Percentiles rank a stretch among this genome's conserved stretches.
These are phyloP conservation scores for Rhizopogon rudus DNA, from an alignment of 768 basidiomycete species.

Conservation along the genomic window DNA sequence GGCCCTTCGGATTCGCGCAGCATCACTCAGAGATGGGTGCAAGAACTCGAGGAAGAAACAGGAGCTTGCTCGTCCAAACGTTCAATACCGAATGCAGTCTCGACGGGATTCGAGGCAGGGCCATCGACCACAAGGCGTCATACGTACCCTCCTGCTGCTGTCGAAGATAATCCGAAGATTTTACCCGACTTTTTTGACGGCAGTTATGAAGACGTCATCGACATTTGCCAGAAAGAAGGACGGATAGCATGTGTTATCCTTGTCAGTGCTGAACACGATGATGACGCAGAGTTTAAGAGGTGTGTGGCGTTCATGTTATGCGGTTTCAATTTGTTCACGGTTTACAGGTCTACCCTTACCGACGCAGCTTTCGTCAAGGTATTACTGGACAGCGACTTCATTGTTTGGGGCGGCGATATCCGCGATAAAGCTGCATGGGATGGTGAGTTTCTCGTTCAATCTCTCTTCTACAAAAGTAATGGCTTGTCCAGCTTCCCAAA, in stretches of 20 bases:
- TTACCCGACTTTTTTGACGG: slow-evolving; percentile 81
- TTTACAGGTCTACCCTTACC: slow-evolving; percentile 65
- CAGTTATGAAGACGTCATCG: slow-evolving; percentile 76
- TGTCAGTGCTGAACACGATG: slow-evolving; percentile 88
- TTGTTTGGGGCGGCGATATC: slow-evolving; percentile 93
- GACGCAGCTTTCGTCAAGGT: slow-evolving; percentile 64
- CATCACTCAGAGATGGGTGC: slow-evolving; percentile 72
- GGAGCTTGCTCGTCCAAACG: slow-evolving; percentile 62
- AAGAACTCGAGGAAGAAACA: slow-evolving; percentile 80
- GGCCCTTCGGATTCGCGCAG: slow-evolving; percentile 37
- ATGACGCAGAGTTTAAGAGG: slow-evolving; percentile 84
- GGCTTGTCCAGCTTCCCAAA: slow-evolving; percentile 45
- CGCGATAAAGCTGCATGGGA: slow-evolving; percentile 79
- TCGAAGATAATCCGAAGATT: slow-evolving; percentile 37
- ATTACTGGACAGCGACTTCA: slow-evolving; percentile 66
- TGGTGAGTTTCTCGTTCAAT: slow-evolving; percentile 30
- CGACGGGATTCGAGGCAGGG: slow-evolving; percentile 33
- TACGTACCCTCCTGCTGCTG: slow-evolving; percentile 20
- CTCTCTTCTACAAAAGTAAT: slow-evolving; percentile 7
- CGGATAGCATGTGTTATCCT: slow-evolving; percentile 78
- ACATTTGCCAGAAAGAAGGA: slow-evolving; percentile 62
- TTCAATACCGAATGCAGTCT: slow-evolving; percentile 28
- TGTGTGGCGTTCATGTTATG: slow-evolving; percentile 15
- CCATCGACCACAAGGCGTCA: slow-evolving; percentile 40
- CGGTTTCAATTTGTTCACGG: background rate